These are phyloP conservation scores for Alnus rubra DNA, from an alignment of 306 rosid species.

Conservation along the genomic window DNA sequence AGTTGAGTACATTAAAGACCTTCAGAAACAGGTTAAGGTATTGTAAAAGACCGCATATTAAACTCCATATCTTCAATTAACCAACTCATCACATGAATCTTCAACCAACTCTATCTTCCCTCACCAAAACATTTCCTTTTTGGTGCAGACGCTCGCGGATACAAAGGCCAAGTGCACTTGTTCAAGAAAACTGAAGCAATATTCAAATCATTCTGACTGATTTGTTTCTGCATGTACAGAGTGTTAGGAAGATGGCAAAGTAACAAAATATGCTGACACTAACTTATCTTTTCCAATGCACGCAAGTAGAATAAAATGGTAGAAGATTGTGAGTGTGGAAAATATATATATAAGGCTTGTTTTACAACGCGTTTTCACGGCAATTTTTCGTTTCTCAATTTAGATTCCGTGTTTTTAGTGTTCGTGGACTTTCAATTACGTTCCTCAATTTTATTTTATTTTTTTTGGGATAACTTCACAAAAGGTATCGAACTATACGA, in stretches of 20 bases:
- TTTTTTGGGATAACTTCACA: too few relatives aligned
- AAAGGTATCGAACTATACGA: too few relatives aligned
- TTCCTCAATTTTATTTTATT: too few relatives aligned
- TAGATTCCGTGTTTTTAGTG: too few relatives aligned
- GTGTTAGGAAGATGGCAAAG: constrained; percentile 21
- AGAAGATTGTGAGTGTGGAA: neutral
- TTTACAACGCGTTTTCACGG: too few relatives aligned
- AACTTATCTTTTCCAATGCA: neutral
- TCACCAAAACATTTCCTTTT: constrained; percentile 22
- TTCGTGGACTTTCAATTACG: too few relatives aligned
- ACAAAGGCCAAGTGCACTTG: constrained; percentile 68
- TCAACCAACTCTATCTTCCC: constrained; percentile 16
- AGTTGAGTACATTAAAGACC: constrained; percentile 69
- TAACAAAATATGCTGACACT: neutral
- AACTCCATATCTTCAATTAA: too few relatives aligned
- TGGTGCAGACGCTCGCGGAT: constrained; percentile 65
- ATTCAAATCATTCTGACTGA: constrained; percentile 27
- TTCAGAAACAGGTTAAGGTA: constrained; percentile 85
- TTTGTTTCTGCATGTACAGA: constrained; percentile 33
- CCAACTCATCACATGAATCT: neutral
- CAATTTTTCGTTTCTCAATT: too few relatives aligned
- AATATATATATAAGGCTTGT: neutral
- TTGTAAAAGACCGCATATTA: neutral
- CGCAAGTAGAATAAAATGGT: neutral
- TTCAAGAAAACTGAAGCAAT: constrained; percentile 46